These are phyloP conservation scores for Russula sp. DNA, from an alignment of 768 basidiomycete genomes.

Conservation along the genomic window DNA sequence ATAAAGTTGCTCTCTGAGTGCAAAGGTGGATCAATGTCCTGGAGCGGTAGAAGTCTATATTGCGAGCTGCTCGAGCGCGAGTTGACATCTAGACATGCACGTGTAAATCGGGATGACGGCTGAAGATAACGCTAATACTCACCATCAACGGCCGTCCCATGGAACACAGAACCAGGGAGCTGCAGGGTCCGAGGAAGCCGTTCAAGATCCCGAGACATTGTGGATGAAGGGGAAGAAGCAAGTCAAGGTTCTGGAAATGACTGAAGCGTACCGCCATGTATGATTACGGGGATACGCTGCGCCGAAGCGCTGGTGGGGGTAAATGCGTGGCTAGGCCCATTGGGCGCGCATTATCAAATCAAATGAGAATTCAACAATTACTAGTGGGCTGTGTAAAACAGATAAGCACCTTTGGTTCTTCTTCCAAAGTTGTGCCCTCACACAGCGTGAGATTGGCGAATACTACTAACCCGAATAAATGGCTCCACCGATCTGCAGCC, in stretches of 20 bases:
- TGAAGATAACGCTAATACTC: background rate
- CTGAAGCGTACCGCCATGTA: background rate
- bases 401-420: too few relatives aligned
- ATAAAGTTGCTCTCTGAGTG: background rate
- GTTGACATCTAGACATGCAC: background rate
- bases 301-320: too few relatives aligned
- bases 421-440: too few relatives aligned
- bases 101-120: background rate
- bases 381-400: too few relatives aligned
- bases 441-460: too few relatives aligned
- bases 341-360: too few relatives aligned
- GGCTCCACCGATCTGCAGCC: too few relatives aligned
- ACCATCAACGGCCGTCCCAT: background rate
- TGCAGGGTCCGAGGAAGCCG: background rate
- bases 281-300: background rate
- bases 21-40: background rate
- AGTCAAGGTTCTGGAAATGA: background rate
- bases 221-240: background rate
- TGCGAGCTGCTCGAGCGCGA: background rate
- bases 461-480: too few relatives aligned
- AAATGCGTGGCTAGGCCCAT: too few relatives aligned
- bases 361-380: too few relatives aligned
- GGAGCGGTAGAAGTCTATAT: background rate
- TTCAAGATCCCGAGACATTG: background rate
- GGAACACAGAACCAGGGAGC: background rate